These are phyloP conservation scores for Hypomontagnella submonticulosa DNA, from an alignment of 495 filamentous ascomycete species.

Conservation along the genomic window DNA sequence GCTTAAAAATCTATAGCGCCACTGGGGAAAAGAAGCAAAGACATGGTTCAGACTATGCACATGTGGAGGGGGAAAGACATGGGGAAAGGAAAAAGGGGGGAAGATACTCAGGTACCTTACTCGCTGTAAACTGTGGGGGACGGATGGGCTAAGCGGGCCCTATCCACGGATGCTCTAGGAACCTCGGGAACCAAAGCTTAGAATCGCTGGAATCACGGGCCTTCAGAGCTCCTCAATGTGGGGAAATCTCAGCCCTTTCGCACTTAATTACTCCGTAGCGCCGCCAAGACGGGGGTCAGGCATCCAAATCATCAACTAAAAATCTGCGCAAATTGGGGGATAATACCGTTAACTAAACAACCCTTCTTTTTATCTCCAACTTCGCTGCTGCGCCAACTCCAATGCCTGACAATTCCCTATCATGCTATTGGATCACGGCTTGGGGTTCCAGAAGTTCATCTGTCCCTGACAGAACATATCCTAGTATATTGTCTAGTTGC, in stretches of 20 bases:
- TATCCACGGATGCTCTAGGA: slow-evolving; percentile 5
- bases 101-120: background rate
- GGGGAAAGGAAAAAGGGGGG: background rate
- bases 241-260: slow-evolving; percentile 33
- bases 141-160: slow-evolving; percentile 24
- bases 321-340: slow-evolving; percentile 30
- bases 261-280: slow-evolving; percentile 34
- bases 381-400: slow-evolving; percentile 26
- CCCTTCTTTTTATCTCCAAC: slow-evolving; percentile 22
- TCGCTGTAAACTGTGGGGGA: slow-evolving; percentile 15
- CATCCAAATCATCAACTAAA: slow-evolving; percentile 27
- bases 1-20: background rate
- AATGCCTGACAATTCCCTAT: slow-evolving; percentile 34
- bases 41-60: slow-evolving; percentile 11
- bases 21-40: background rate
- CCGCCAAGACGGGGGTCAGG: slow-evolving; percentile 39
- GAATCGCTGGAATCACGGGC: slow-evolving; percentile 37
- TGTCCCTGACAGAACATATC: slow-evolving; percentile 40
- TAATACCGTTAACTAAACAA: slow-evolving; percentile 12
- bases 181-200: too few species aligned
- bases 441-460: slow-evolving; percentile 29
- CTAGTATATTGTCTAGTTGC: slow-evolving; percentile 29
- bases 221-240: slow-evolving; percentile 25
- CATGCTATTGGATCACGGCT: slow-evolving; percentile 34
- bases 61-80: background rate